Evolutionary conservation across 2,329 filamentous ascomycete species (phyloP), one percentile per base, ranked within the genome.

Genomic region (Exutisphaerella laricina): DNA sequence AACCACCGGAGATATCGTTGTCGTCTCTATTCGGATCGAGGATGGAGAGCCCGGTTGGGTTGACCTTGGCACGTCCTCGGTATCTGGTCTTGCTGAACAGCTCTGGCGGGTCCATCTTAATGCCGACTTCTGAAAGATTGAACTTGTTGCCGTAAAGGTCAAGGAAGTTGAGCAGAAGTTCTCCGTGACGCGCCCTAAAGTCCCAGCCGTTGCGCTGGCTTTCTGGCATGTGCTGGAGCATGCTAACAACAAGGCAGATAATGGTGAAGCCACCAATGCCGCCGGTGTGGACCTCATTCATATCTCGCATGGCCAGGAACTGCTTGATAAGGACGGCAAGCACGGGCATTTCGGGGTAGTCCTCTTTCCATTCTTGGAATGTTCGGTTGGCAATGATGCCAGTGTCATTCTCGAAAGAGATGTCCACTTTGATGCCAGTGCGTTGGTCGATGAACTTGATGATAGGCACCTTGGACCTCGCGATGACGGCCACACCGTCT

Each of bases 251-350:
- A 49, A 98, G 73, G 69, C 92, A 98, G 43, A 90, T 96, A 51
- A 94, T 84, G 1, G 88, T 87, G 61, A 96, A 97, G 2, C 92
- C 92, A 41, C 92, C 92, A 39, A 98, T 80, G 2, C 92, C 92
- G 43, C 92, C 92, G 48, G 81, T 86, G 29, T 86, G 84, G 3
- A 94, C 89, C 64, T 98, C 92, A 55, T 96, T 96, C 39, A 96
- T 72, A 1, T 83, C 86, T 48, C 88, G 80, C 79, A 98, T 94
- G 26, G 85, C 74, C 18, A 98, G 71, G 46, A 94, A 89, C 54
- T 98, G 92, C 69, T 98, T 98, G 66, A 98, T 77, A 18, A 97
- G 63, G 0, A 88, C 83, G 26, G 95, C 87, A 17, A 98, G 70
- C 29, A 86, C 78, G 0, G 88, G 85, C 86, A 97, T 89, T 6